Evolutionary conservation across 805 yeast species (phyloP).

Genomic region (Scheffersomyces coipomensis): DNA sequence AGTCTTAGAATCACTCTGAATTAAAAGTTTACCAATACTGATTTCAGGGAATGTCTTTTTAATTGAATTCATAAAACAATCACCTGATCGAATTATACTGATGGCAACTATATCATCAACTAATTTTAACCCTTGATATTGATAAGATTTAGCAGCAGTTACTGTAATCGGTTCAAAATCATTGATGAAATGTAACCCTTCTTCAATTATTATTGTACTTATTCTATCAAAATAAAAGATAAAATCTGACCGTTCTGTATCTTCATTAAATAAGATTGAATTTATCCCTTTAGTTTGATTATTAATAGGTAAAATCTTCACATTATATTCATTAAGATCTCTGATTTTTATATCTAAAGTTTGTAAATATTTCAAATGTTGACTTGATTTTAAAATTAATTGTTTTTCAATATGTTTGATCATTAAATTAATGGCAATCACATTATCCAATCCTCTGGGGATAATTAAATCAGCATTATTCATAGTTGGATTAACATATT

Average conservation of each 20-base stretch:
- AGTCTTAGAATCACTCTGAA: constrained; percentile 83
- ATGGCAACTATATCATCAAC: constrained; percentile 63
- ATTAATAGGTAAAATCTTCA: constrained; percentile 43
- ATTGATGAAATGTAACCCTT: constrained; percentile 59
- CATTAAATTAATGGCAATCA: constrained; percentile 75
- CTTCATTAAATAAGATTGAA: constrained; percentile 60
- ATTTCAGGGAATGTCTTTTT: constrained; percentile 76
- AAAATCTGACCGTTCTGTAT: constrained; percentile 69
- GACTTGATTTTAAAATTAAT: constrained; percentile 58
- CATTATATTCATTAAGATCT: constrained; percentile 24
- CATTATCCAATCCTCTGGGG: constrained; percentile 88
- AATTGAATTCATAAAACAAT: constrained; percentile 80
- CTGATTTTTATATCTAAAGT: constrained; percentile 39
- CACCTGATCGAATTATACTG: constrained; percentile 86
- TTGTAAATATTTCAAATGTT: constrained; percentile 65
- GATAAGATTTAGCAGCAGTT: constrained; percentile 17
- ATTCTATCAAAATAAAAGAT: constrained; percentile 83
- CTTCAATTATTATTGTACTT: constrained; percentile 66
- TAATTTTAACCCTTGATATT: constrained; percentile 41
- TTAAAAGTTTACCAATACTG: constrained; percentile 76
- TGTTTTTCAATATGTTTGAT: constrained; percentile 78
- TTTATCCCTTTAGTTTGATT: constrained; percentile 73
- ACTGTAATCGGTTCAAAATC: constrained; percentile 36
- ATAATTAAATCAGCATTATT: constrained; percentile 79
- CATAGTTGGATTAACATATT: constrained; percentile 73